Evolutionary conservation across 192 early-diverging fungal genomes (phyloP).

Genomic region (Linnemannia schmuckeri): DNA sequence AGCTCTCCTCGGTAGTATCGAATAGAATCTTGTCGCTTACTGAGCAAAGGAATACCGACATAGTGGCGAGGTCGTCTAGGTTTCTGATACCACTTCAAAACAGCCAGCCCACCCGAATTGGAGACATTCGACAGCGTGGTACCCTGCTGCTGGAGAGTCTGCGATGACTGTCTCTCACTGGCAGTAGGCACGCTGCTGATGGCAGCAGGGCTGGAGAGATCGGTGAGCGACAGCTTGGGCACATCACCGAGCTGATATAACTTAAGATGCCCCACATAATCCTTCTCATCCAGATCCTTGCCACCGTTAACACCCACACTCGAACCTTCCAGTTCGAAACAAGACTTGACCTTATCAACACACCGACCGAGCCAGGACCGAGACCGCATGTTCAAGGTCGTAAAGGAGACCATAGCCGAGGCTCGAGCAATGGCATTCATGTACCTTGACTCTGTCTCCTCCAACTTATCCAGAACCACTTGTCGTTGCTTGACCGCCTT

Average conservation of each 20-base stretch:
- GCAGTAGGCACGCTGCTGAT: neutral
- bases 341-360: conserved; percentile 10
- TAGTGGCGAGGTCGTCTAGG: conserved; percentile 24
- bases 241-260: conserved; percentile 27
- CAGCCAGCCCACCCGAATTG: neutral
- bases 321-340: neutral
- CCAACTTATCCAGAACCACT: conserved; percentile 14
- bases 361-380: conserved; percentile 15
- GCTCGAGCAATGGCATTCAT: conserved; percentile 34
- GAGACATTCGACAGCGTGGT: neutral
- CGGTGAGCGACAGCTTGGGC: conserved; percentile 18
- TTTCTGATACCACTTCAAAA: conserved; percentile 33
- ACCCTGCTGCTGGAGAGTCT: neutral
- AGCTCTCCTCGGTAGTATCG: conserved; percentile 35
- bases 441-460: conserved; percentile 20
- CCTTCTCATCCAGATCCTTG: neutral
- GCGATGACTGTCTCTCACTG: neutral
- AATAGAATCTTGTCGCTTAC: conserved; percentile 32
- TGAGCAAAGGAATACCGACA: conserved; percentile 18
- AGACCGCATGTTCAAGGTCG: conserved; percentile 17
- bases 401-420: conserved; percentile 18
- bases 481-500: conserved; percentile 27
- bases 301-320: neutral
- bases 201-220: conserved; percentile 2
- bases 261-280: conserved; percentile 30